These are phyloP conservation scores for Prosopis cineraria DNA, from an alignment of 306 rosid species.

Conservation along the genomic window DNA sequence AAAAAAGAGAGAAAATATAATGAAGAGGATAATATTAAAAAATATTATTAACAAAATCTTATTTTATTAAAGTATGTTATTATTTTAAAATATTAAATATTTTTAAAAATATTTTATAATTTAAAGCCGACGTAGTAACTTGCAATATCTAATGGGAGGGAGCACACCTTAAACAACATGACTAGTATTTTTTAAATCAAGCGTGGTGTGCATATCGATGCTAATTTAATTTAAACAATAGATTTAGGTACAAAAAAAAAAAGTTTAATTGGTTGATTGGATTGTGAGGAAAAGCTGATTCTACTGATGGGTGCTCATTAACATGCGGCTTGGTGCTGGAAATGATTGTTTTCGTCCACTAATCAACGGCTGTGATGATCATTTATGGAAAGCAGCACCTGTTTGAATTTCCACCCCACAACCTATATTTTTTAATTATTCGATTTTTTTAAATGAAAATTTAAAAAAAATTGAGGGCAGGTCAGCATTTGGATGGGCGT, in stretches of 20 bases:
- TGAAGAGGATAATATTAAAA: too few relatives aligned
- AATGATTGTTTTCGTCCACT: constrained; percentile 40
- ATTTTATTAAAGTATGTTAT: too few relatives aligned
- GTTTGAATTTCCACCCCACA: constrained; percentile 30
- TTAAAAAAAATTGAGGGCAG: neutral
- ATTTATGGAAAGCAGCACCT: constrained; percentile 36
- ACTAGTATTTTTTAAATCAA: neutral
- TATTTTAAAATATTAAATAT: too few relatives aligned
- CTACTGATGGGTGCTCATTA: constrained; percentile 4
- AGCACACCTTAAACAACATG: neutral
- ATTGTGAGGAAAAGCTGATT: constrained; percentile 10
- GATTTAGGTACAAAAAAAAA: neutral
- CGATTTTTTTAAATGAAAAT: too few relatives aligned
- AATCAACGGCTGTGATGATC: constrained; percentile 43
- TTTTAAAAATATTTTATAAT: too few relatives aligned
- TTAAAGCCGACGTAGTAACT: too few relatives aligned
- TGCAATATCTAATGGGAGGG: too few relatives aligned
- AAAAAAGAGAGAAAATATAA: too few relatives aligned
- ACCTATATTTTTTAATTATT: neutral
- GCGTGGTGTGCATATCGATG: neutral
- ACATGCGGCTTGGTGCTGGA: constrained; percentile 11
- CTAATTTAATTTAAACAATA: neutral
- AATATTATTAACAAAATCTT: too few relatives aligned
- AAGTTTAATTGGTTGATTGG: constrained; percentile 23
- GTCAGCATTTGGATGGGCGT: neutral